A percentile compares a stretch with the other conserved stretches of the same genome.
Conservation (phyloP, 1,284 basidiomycete genomes). For the Ceratobasidium theobromae region DNA sequence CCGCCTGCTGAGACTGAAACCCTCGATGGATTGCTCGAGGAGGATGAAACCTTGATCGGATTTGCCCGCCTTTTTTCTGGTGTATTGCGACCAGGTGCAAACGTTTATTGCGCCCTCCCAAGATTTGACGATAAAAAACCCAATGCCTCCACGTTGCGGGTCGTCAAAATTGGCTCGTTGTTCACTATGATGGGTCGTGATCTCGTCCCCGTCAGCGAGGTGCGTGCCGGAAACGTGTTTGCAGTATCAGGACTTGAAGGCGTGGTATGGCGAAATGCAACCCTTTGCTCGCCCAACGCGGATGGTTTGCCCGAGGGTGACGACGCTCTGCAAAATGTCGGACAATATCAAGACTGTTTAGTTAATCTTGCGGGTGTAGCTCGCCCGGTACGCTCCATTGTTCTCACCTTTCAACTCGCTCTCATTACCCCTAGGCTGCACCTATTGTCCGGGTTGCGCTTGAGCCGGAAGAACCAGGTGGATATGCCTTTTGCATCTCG, state of each 20-base stretch:
- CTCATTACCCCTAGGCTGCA: constrained; percentile 54
- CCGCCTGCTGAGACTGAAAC: constrained; percentile 9
- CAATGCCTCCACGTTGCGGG: constrained; percentile 53
- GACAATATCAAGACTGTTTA: constrained; percentile 51
- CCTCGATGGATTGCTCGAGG: constrained; percentile 38
- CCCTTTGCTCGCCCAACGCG: constrained; percentile 71
- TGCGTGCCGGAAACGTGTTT: constrained; percentile 95
- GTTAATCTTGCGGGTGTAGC: constrained; percentile 83
- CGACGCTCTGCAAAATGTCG: constrained; percentile 38
- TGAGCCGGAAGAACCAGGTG: constrained; percentile 77
- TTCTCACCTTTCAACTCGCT: constrained; percentile 12
- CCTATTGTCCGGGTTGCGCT: constrained; percentile 96
- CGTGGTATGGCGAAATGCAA: constrained; percentile 88
- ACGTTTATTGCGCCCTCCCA: constrained; percentile 78
- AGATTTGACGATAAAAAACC: constrained; percentile 60
- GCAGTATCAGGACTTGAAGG: constrained; percentile 90
- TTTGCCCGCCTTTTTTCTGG: constrained; percentile 96
- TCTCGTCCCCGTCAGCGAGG: constrained; percentile 77
- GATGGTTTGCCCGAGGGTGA: constrained; percentile 46
- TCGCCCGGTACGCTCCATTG: constrained; percentile 57
- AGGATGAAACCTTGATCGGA: constrained; percentile 75
- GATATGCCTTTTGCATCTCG: constrained; percentile 33
- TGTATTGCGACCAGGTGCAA: constrained; percentile 66
- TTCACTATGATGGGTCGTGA: constrained; percentile 99
- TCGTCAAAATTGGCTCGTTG: constrained; percentile 50